Evolutionary conservation across 257 asterid species (phyloP).

Genomic region (Echites panduratus): DNA sequence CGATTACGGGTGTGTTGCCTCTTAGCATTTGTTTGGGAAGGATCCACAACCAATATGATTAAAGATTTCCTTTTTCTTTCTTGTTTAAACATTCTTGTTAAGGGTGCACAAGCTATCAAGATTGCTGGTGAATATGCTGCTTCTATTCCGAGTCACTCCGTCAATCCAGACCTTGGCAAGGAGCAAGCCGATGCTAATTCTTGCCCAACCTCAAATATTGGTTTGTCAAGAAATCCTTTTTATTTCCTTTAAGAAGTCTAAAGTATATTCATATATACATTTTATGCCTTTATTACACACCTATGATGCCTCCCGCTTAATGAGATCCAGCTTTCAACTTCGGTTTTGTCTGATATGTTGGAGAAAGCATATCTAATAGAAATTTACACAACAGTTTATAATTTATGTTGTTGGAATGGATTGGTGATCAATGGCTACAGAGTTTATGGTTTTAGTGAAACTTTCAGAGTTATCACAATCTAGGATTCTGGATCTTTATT

Average conservation of each 20-base stretch:
- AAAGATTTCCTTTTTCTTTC: background rate
- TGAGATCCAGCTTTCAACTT: background rate
- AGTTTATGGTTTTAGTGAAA: background rate
- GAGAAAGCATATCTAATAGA: background rate
- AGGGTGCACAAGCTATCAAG: slow-evolving; percentile 37
- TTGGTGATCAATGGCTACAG: background rate
- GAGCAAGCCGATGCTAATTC: slow-evolving; percentile 44
- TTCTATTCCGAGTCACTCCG: slow-evolving; percentile 12
- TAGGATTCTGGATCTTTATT: background rate
- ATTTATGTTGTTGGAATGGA: background rate
- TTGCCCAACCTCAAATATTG: slow-evolving; percentile 22
- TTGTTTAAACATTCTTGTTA: slow-evolving; percentile 7
- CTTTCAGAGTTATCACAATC: background rate
- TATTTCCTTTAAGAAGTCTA: background rate
- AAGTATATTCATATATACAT: slow-evolving; percentile 11
- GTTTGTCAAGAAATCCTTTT: slow-evolving; percentile 24
- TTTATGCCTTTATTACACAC: background rate
- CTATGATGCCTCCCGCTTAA: background rate
- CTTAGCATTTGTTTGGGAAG: background rate
- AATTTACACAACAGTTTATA: background rate
- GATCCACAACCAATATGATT: background rate
- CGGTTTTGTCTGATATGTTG: background rate
- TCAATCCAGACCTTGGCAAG: slow-evolving; percentile 26
- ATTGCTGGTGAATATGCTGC: slow-evolving; percentile 35
- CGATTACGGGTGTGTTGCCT: slow-evolving; percentile 25